These are phyloP conservation scores for Epichloe sylvatica DNA, from an alignment of 2,329 filamentous ascomycete species.

Conservation along the genomic window DNA sequence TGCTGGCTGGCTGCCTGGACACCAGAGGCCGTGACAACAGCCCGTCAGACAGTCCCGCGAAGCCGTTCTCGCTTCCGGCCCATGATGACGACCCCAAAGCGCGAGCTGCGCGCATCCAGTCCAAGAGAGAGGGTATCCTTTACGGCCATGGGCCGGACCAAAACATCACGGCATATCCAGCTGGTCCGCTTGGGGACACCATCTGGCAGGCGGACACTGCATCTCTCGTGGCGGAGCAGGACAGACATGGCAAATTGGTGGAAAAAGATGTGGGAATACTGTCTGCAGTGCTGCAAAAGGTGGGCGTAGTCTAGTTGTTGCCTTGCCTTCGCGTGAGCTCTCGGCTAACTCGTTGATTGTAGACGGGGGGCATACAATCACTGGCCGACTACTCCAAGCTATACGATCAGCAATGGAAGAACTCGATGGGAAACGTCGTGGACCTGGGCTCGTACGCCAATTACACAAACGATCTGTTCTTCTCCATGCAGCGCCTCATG, in stretches of 20 bases:
- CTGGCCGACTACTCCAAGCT: slow-evolving; percentile 25
- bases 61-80: neutral
- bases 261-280: neutral
- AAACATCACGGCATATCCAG: neutral
- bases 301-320: too few relatives aligned
- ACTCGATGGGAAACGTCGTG: slow-evolving; percentile 19
- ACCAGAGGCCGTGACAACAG: too few relatives aligned
- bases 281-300: neutral
- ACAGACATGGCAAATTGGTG: neutral
- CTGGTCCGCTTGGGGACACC: neutral
- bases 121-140: neutral
- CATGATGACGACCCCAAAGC: neutral
- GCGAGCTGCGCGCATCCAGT: neutral
- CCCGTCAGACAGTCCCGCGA: neutral
- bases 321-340: too few relatives aligned
- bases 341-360: too few relatives aligned
- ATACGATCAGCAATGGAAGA: slow-evolving; percentile 27
- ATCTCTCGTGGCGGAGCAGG: neutral
- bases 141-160: slow-evolving; percentile 2
- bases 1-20: neutral
- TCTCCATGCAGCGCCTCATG: slow-evolving; percentile 34
- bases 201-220: slow-evolving; percentile 1
- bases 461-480: slow-evolving; percentile 31
- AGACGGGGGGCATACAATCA: slow-evolving; percentile 14
- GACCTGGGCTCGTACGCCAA: slow-evolving; percentile 24